Base-by-base conservation (phyloP, 352 stramenopile genomes). In the Hyaloperonospora arabidopsidis region DNA sequence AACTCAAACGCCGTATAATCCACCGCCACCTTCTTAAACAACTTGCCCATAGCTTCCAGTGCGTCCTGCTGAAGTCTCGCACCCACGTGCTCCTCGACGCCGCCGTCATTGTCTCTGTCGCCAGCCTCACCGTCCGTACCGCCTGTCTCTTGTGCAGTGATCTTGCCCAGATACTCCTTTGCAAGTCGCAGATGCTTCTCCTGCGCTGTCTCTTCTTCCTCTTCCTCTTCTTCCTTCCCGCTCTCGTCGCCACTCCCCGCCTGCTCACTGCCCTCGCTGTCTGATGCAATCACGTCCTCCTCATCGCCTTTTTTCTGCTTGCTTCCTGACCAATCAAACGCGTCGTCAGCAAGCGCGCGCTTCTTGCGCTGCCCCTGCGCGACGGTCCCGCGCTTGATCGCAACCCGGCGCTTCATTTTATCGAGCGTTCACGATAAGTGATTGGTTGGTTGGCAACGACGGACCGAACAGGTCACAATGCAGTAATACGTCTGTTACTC, bases 161-260 rank as follows among this genome's bases (percentile, higher is more conserved):
- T 79, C 66, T 91, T 95, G 57, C 52, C 68, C 52, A 97, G 49
- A 59, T 95, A 95, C 43, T 92, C 76, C 66, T 95, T 95, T 15
- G 88, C 87, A 45, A 97, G 66, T 3, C 88, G 79, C 57, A 95
- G 65, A 43, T 86, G 81, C 68, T 89, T 95, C 61, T 97, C 86
- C 67, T 96, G 81, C 14, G 77, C 77, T 7, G 82, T 93, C 68
- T 96, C 87, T 25, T 86, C 71, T 7, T 61, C 59, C 59, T 89
- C 72, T 15, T 89, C 74, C 38, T 79, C 70, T 14, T 88, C 78
- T 12, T 4, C 25, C 4, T 87, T 71, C 0, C 80, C 70, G 46
- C 69, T 65, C 21, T 76, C 68, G n/a, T 43, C 45, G 7, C 54
- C 52, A 34, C 45, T 49, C 45, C 52, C 59, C 28, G 39, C 32